These are phyloP conservation scores for Rostrohypoxylon terebratum DNA, from an alignment of 495 filamentous ascomycete species.

Conservation along the genomic window DNA sequence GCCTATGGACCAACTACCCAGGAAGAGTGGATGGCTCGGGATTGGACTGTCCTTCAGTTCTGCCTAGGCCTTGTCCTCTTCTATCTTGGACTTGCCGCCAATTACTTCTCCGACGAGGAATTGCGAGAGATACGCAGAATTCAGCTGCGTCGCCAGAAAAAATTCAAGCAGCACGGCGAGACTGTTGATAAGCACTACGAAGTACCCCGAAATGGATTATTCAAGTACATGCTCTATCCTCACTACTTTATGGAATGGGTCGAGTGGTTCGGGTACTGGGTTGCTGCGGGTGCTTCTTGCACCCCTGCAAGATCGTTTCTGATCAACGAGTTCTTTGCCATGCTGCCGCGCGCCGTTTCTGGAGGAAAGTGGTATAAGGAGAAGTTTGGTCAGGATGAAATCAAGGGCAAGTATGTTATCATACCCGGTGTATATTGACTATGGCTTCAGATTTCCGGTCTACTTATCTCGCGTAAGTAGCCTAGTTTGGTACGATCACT, in stretches of 20 bases:
- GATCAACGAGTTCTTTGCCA: conserved; percentile 86
- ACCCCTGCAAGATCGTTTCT: conserved; percentile 83
- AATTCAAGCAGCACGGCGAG: conserved; percentile 55
- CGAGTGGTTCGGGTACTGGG: conserved; percentile 91
- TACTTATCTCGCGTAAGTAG: too few species aligned
- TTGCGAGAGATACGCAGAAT: conserved; percentile 79
- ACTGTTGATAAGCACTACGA: conserved; percentile 86
- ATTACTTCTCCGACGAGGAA: conserved; percentile 86
- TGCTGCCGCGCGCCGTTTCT: conserved; percentile 87
- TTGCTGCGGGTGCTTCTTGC: conserved; percentile 71
- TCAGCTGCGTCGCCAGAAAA: conserved; percentile 59
- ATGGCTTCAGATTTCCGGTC: background rate
- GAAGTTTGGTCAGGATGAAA: conserved; percentile 83
- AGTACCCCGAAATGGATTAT: conserved; percentile 85
- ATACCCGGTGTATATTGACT: conserved; percentile 78
- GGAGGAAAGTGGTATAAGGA: conserved; percentile 89
- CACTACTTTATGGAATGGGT: conserved; percentile 97
- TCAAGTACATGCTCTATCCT: conserved; percentile 84
- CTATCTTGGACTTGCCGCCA: conserved; percentile 75
- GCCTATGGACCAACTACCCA: conserved; percentile 76
- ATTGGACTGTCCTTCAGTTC: conserved; percentile 56
- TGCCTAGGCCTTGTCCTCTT: conserved; percentile 63
- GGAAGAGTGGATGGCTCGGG: conserved; percentile 65
- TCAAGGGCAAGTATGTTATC: conserved; percentile 80
- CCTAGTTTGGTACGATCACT: too few species aligned